Evolutionary conservation across 2,329 filamentous ascomycete genomes (phyloP), one percentile per base, ranked within the genome.

Genomic region (Colletotrichum somersetense): DNA sequence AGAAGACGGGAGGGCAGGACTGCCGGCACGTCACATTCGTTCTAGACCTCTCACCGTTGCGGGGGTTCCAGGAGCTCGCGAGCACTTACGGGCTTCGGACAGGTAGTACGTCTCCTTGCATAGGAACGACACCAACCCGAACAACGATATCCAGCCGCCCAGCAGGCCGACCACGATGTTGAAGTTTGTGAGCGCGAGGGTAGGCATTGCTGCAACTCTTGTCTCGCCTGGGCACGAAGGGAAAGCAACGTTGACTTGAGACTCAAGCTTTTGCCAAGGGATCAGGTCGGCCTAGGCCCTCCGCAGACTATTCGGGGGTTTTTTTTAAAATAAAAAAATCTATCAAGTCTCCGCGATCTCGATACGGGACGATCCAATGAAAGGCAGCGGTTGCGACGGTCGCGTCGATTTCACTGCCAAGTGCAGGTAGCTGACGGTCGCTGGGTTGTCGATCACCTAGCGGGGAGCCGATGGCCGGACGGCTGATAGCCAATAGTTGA

Each of bases 41-140:
- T 56, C 58, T 18, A 53, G 48, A 46, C 56, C 56, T 55, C 33
- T 40, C 23, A 3, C 44, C 26, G 20, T 38, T 18, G 20, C 30
- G 42, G n/a, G n/a, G 46, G 40, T 18, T 46, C 42, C 58, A 18
- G 40, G 44, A 20, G 58, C 30, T 42, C 26, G 26, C 46, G 33
- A 46, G 35, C 26, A 89, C 92, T 80, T 85, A 96, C 94, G 85
- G 65, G 95, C 93, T 87, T 98, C 95, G 1, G 94, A 97, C 1
- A 98, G 87, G 80, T 97, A 97, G 79, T 93, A 96, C 70, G 91
- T 92, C 83, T 97, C 95, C 79, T 98, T 97, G 78, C 93, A 87
- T 23, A 97, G 87, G 79, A 95, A 97, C 0, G 94, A 97, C 0
- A 98, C 94, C 55, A 98, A 84, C 4, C 94, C 95, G 78, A 97